Percentiles rank a stretch among this genome's conserved stretches.
These are phyloP conservation scores for Penicillium fuscoglaucum DNA, from an alignment of 2,329 filamentous ascomycete genomes.

Conservation along the genomic window DNA sequence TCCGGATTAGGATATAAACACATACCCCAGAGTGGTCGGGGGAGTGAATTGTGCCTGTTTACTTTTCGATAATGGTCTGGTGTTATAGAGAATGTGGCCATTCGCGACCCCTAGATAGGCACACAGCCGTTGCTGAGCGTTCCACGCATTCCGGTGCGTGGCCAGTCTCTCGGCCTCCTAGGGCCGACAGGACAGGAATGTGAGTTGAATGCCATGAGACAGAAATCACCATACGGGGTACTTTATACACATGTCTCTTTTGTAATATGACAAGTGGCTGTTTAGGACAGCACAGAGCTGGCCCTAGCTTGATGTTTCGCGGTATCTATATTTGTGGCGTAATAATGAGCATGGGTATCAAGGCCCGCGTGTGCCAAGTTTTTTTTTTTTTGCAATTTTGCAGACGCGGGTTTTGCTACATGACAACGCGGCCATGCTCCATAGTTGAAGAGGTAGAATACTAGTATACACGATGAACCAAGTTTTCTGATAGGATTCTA, in stretches of 20 bases:
- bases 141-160: constrained; percentile 17
- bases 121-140: background rate
- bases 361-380: background rate
- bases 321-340: constrained; percentile 21
- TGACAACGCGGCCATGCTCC: background rate
- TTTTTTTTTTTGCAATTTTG: background rate
- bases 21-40: constrained; percentile 5
- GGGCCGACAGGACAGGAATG: constrained; percentile 15
- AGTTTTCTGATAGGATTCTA: background rate
- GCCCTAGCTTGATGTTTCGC: constrained; percentile 4
- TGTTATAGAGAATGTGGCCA: constrained; percentile 16
- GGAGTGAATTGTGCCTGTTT: background rate
- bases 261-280: background rate
- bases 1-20: background rate
- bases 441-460: background rate
- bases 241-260: background rate
- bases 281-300: background rate
- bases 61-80: background rate
- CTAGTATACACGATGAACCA: background rate
- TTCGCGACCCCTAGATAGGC: constrained; percentile 13
- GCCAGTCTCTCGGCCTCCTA: background rate
- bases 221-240: background rate
- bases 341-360: background rate
- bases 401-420: background rate
- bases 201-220: constrained; percentile 9